These are phyloP conservation scores for Neospermospora avenae DNA, from an alignment of 2,329 filamentous ascomycete genomes.

Conservation along the genomic window DNA sequence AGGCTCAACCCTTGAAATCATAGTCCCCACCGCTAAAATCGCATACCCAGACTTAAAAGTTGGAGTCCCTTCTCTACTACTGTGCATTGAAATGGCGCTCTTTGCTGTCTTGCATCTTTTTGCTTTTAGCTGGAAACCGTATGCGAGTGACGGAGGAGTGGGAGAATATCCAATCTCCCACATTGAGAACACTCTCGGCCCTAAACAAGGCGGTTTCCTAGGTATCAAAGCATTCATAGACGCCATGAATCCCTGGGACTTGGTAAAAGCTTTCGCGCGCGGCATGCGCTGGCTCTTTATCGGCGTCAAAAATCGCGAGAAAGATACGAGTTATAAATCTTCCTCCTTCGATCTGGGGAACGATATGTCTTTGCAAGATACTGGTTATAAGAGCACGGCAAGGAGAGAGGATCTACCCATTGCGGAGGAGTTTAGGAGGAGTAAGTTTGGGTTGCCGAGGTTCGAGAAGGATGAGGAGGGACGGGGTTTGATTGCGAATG, in stretches of 20 bases:
- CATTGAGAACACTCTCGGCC: conserved; percentile 39
- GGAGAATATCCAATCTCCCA: conserved; percentile 43
- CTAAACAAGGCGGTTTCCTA: conserved; percentile 61
- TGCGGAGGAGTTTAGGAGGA: conserved; percentile 32
- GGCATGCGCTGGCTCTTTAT: conserved; percentile 75
- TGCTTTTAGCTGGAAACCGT: conserved; percentile 76
- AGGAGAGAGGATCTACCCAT: conserved; percentile 30
- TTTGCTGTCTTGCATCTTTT: conserved; percentile 77
- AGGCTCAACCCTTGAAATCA: conserved; percentile 44
- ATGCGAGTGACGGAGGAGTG: too few relatives aligned
- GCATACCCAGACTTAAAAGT: conserved; percentile 75
- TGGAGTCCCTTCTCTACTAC: conserved; percentile 72
- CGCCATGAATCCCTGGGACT: conserved; percentile 78
- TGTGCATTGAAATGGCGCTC: conserved; percentile 81
- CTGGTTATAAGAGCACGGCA: conserved; percentile 24
- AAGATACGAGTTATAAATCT: conserved; percentile 48
- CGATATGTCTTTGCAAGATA: conserved; percentile 24
- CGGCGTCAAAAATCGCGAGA: conserved; percentile 59
- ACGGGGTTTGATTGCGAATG: conserved; percentile 31
- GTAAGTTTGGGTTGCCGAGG: conserved; percentile 28
- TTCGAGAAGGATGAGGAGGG: conserved; percentile 29
- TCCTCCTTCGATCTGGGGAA: conserved; percentile 17
- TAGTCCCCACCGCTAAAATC: conserved; percentile 42
- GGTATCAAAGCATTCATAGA: conserved; percentile 65
- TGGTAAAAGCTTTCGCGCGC: conserved; percentile 74